phyloP scores from a whole-genome alignment of 2,329 filamentous ascomycete species.

The Knufia fluminis region DNA sequence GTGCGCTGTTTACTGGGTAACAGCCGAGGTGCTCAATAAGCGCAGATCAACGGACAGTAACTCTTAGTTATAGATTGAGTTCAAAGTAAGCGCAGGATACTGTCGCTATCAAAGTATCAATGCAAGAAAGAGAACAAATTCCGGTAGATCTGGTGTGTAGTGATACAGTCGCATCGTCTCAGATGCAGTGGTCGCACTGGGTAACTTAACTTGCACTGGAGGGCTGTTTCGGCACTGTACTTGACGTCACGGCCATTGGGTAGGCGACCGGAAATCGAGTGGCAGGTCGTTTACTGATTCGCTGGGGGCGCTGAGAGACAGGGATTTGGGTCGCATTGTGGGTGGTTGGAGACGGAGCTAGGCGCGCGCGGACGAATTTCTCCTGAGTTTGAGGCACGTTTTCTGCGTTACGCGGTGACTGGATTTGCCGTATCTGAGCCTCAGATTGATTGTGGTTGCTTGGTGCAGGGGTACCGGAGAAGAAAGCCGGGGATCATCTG shows the following conservation, averaged over 20 bases:
- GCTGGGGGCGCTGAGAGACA: background rate
- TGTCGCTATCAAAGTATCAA: too few relatives aligned
- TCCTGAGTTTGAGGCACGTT: background rate
- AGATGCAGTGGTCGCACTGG: background rate
- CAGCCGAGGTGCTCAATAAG: background rate
- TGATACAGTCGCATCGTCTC: background rate
- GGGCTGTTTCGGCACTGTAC: background rate
- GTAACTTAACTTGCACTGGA: background rate
- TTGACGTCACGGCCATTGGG: background rate
- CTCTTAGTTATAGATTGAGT: too few relatives aligned
- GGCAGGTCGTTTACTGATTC: background rate
- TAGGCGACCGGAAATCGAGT: background rate
- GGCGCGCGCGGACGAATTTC: background rate
- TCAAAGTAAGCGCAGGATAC: background rate
- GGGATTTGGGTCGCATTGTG: background rate
- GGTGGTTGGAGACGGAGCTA: background rate
- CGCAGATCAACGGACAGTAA: too few relatives aligned
- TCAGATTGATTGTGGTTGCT: background rate
- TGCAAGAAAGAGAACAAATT: too few relatives aligned
- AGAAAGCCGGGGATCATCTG: too few relatives aligned
- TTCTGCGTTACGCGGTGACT: too few relatives aligned
- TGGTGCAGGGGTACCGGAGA: background rate
- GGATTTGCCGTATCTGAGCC: background rate
- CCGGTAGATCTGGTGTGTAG: too few relatives aligned
- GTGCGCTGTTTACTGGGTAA: background rate